Conservation (phyloP, 1,139 yeast species). For the Saccharomycopsis crataegensis region DNA sequence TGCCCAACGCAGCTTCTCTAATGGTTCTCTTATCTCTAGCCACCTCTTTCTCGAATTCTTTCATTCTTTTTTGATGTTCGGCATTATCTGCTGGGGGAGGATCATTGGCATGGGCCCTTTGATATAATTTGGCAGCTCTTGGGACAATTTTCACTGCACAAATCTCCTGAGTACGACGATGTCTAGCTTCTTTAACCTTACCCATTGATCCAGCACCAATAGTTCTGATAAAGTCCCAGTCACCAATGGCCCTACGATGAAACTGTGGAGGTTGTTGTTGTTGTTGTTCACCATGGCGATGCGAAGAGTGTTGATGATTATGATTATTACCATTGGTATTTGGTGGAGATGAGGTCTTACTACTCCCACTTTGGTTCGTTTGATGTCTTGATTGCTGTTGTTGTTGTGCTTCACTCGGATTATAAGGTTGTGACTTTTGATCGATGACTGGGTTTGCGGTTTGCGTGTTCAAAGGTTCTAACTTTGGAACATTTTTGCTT, state of each 20-base stretch:
- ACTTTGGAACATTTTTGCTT: constrained; percentile 18
- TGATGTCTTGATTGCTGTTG: constrained; percentile 23
- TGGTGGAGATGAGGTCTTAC: constrained; percentile 5
- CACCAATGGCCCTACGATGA: constrained; percentile 86
- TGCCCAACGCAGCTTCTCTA: constrained; percentile 91
- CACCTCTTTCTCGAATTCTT: constrained; percentile 77
- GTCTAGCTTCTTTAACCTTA: constrained; percentile 89
- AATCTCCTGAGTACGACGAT: constrained; percentile 69
- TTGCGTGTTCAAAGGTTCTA: constrained; percentile 23
- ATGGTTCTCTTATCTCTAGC: constrained; percentile 89
- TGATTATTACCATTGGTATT: constrained; percentile 18
- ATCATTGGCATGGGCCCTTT: constrained; percentile 69
- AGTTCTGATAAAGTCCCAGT: constrained; percentile 93
- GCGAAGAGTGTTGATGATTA: constrained; percentile 15
- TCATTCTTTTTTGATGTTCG: constrained; percentile 55
- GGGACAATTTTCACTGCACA: constrained; percentile 86
- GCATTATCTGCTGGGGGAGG: constrained; percentile 52
- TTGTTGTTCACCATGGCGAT: constrained; percentile 17
- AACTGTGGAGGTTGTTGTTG: constrained; percentile 29
- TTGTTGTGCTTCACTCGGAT: neutral
- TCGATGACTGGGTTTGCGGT: neutral
- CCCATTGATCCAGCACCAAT: constrained; percentile 99
- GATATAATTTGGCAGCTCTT: constrained; percentile 67
- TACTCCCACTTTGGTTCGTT: constrained; percentile 20
- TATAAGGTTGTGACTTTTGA: neutral